Percentiles rank a stretch among this genome's conserved stretches.
phyloP scores from a whole-genome alignment of 1,139 yeast species.

The Suhomyces bribrorum region DNA sequence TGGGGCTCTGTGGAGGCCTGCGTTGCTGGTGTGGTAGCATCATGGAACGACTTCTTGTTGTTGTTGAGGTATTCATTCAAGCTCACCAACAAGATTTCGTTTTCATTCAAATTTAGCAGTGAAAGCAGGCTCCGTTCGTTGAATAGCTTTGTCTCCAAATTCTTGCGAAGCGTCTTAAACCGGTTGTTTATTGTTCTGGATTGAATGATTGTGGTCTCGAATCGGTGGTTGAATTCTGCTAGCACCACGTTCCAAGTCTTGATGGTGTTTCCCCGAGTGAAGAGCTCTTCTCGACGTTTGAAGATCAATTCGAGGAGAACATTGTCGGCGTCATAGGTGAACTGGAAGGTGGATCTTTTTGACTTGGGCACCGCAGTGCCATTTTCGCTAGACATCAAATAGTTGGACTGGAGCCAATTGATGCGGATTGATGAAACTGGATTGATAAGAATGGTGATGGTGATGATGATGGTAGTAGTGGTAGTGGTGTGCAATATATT shows the following conservation, averaged over 20 bases:
- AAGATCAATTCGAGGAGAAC: constrained; percentile 24
- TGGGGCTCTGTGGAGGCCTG: too few relatives aligned
- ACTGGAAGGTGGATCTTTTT: constrained; percentile 23
- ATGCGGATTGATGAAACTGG: not conserved
- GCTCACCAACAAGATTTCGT: constrained; percentile 26
- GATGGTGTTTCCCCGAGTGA: constrained; percentile 32
- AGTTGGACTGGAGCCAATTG: not conserved
- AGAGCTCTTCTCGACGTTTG: constrained; percentile 25
- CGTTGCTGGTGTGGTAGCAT: not conserved
- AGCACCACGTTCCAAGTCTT: constrained; percentile 33
- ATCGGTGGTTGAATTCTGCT: constrained; percentile 24
- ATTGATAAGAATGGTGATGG: not conserved
- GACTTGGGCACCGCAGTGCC: constrained; percentile 13
- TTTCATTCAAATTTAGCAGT: constrained; percentile 26
- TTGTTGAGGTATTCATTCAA: constrained; percentile 19
- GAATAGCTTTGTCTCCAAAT: constrained; percentile 24
- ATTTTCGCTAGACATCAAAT: not conserved
- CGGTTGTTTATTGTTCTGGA: constrained; percentile 34
- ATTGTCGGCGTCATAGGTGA: constrained; percentile 32
- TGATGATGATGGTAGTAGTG: too few relatives aligned
- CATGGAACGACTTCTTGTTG: constrained; percentile 6
- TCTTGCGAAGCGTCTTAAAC: constrained; percentile 26
- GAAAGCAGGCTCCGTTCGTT: constrained; percentile 17
- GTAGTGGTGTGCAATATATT: too few relatives aligned
- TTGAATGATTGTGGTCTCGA: constrained; percentile 25